A percentile compares a stretch with the other conserved stretches of the same genome.
Conservation (phyloP, 352 stramenopile genomes). For the Globisporangium abappressorium region DNA sequence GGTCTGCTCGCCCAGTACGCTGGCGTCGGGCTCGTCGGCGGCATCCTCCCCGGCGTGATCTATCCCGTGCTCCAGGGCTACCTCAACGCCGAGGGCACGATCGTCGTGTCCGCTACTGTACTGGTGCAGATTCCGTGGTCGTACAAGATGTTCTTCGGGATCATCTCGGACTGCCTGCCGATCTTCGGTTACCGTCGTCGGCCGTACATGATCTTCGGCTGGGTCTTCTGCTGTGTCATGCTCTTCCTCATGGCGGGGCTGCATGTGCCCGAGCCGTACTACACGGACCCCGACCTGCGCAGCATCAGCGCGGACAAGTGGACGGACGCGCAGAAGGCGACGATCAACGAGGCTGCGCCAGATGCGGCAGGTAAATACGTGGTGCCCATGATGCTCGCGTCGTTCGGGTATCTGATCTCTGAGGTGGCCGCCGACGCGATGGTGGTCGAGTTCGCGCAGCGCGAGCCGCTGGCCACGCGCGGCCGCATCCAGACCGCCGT, state of each 20-base stretch:
- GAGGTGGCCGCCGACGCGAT: constrained; percentile 62
- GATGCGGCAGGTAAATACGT: constrained; percentile 47
- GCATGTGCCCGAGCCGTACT: constrained; percentile 46
- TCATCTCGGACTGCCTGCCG: constrained; percentile 64
- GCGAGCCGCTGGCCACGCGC: constrained; percentile 43
- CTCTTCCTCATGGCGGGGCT: constrained; percentile 44
- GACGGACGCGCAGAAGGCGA: constrained; percentile 29
- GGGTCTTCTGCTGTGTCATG: constrained; percentile 45
- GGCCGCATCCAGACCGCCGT: constrained; percentile 57
- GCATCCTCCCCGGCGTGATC: constrained; percentile 41
- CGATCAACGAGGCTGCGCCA: constrained; percentile 37
- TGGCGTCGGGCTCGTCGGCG: constrained; percentile 47
- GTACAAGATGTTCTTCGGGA: constrained; percentile 56
- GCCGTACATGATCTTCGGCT: constrained; percentile 60
- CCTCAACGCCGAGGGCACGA: constrained; percentile 54
- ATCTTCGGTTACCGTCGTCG: constrained; percentile 49
- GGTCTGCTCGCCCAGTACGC: constrained; percentile 52
- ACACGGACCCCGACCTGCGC: constrained; percentile 29
- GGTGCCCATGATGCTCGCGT: constrained; percentile 69
- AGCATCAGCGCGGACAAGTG: constrained; percentile 30
- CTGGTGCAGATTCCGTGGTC: constrained; percentile 58
- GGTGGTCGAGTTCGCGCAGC: constrained; percentile 57
- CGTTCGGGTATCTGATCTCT: constrained; percentile 58
- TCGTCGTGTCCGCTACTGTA: constrained; percentile 41
- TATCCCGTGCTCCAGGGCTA: constrained; percentile 63